Evolutionary conservation across 2,329 filamentous ascomycete species (phyloP), one percentile per base, ranked within the genome.

Genomic region (Dactylella cylindrospora): DNA sequence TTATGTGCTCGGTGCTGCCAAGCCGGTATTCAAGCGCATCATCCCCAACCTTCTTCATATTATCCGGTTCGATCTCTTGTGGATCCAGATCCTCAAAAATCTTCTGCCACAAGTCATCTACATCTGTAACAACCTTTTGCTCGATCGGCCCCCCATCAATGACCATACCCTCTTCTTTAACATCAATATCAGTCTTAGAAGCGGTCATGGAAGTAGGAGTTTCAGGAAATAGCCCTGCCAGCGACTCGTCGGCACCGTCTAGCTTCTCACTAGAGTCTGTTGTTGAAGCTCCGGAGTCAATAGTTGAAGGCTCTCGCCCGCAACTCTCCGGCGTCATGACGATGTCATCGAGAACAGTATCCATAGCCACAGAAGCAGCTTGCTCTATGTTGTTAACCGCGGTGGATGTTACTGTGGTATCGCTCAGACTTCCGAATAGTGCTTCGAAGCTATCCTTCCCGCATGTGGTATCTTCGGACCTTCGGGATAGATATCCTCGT

Each of bases 41-140:
- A 3, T 31, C 2, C 2, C 10, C 40, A 17, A 32, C 2, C 10
- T 23, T 25, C 15, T 60, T 31, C 31, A 46, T 22, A 1, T 39
- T 35, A 22, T 60, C 54, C 7, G 54, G 46, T 25, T 60, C 54
- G 5, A 51, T 51, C 35, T 60, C 54, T 35, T 45, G 46, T 10
- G 54, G 54, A 15, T 60, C 54, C 15, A 60, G 41, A 40, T 60
- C 54, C 13, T 60, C 54, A 25, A 60, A 60, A 9, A 60, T 60
- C 54, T 52, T 60, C 13, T 60, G 45, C 54, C 54, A 60, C 8
- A 60, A 36, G n/a, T 60, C 54, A 15, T 60, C 54, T 5, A 60
- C 46, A 8, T 52, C 46, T 22, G 17, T 40, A 2, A 12, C 53
- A 9, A 39, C 13, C 22, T 40, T 60, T 22, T 23, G 39, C 20